Percentiles rank a stretch among this genome's conserved stretches.
phyloP scores from a whole-genome alignment of 257 asterid genomes.

The Solanum pennellii region DNA sequence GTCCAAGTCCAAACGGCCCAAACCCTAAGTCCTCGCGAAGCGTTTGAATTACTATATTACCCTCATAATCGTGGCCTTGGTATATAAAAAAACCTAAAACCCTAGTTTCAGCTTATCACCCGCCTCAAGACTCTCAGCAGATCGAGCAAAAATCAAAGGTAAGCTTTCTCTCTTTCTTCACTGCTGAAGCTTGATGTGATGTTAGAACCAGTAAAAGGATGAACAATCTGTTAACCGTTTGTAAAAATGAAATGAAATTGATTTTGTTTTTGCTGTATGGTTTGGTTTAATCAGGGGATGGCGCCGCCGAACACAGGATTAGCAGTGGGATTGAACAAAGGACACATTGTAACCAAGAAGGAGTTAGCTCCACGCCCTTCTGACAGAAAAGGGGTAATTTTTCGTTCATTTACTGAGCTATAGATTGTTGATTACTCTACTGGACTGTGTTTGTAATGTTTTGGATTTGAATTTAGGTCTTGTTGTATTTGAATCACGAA shows the following conservation, averaged over 20 bases:
- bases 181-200: not conserved
- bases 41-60: not conserved
- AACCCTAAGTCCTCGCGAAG: not conserved
- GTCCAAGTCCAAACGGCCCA: not conserved
- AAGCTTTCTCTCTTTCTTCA: not conserved
- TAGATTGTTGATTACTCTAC: not conserved
- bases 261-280: not conserved
- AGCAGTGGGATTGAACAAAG: slow-evolving; percentile 66
- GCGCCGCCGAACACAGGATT: slow-evolving; percentile 80
- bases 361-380: slow-evolving; percentile 84
- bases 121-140: slow-evolving; percentile 10
- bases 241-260: not conserved
- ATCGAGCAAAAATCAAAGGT: slow-evolving; percentile 1
- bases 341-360: slow-evolving; percentile 78
- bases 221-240: not conserved
- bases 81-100: slow-evolving; percentile 10
- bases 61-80: not conserved
- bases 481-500: not conserved
- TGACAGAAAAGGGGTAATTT: slow-evolving; percentile 75
- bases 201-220: not conserved
- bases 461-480: not conserved
- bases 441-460: not conserved
- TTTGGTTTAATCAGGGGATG: slow-evolving; percentile 28
- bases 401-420: not conserved
- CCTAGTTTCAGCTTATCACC: slow-evolving; percentile 23